These are phyloP conservation scores for Kwoniella mangroviensis DNA, from an alignment of 768 basidiomycete genomes.

Conservation along the genomic window DNA sequence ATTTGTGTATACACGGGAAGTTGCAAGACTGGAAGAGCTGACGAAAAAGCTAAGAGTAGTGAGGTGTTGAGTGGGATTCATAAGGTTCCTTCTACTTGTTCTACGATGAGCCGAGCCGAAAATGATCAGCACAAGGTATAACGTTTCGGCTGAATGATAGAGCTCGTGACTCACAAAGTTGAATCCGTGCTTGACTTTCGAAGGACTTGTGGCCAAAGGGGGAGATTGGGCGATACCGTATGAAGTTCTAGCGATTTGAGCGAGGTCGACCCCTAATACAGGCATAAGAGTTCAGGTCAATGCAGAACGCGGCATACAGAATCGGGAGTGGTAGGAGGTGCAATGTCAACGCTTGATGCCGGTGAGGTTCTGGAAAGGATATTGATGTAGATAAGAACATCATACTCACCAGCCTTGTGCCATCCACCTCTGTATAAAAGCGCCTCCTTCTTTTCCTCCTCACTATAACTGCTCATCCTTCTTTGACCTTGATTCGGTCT, in stretches of 20 bases:
- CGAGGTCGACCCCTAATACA: slow-evolving; percentile 64
- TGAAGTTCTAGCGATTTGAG: slow-evolving; percentile 81
- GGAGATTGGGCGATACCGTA: slow-evolving; percentile 65
- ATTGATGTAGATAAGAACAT: background rate
- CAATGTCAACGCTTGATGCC: too few species aligned
- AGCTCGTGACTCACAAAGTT: slow-evolving; percentile 5
- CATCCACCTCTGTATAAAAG: slow-evolving; percentile 73
- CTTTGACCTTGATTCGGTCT: slow-evolving; percentile 43
- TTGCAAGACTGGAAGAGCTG: too few species aligned
- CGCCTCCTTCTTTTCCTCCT: slow-evolving; percentile 71
- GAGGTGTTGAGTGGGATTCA: too few species aligned
- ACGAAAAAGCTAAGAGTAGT: too few species aligned
- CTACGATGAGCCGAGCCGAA: background rate
- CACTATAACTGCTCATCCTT: slow-evolving; percentile 61
- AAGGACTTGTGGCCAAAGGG: slow-evolving; percentile 59
- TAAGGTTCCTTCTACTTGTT: background rate
- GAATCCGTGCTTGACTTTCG: slow-evolving; percentile 44
- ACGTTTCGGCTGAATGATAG: too few species aligned
- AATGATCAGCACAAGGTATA: too few species aligned
- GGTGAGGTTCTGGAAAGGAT: background rate
- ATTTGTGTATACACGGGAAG: too few species aligned
- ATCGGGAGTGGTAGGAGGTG: background rate
- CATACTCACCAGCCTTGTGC: slow-evolving; percentile 61
- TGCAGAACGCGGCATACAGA: background rate
- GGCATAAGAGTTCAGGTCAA: background rate